Conservation (phyloP, 768 basidiomycete species). For the Artomyces pyxidatus region DNA sequence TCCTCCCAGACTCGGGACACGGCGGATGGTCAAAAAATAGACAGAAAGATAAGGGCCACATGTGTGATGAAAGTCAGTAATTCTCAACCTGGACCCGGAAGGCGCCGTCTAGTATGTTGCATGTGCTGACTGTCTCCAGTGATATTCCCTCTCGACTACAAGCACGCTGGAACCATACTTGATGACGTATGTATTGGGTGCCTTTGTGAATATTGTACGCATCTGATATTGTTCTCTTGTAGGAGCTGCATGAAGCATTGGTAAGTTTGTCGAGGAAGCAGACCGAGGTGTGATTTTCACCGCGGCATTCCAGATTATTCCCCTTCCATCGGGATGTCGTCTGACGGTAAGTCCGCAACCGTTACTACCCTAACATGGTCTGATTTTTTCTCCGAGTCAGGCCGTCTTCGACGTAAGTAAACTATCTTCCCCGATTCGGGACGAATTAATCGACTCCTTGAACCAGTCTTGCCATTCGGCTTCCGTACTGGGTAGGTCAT, state of each 20-base stretch:
- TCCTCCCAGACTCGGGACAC: too few relatives aligned
- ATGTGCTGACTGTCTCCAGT: slow-evolving; percentile 11
- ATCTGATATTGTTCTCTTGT: too few relatives aligned
- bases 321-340: slow-evolving; percentile 42
- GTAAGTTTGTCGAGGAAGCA: too few relatives aligned
- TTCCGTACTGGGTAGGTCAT: slow-evolving; percentile 33
- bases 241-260: too few relatives aligned
- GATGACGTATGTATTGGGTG: slow-evolving; percentile 33
- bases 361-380: not conserved
- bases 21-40: too few relatives aligned
- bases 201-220: not conserved
- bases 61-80: slow-evolving; percentile 29
- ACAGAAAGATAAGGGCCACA: slow-evolving; percentile 37
- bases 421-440: too few relatives aligned
- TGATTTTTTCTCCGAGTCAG: not conserved
- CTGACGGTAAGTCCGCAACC: slow-evolving; percentile 26
- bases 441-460: too few relatives aligned
- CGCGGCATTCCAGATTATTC: slow-evolving; percentile 22
- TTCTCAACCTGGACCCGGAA: too few relatives aligned
- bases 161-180: slow-evolving; percentile 36
- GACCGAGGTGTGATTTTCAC: too few relatives aligned
- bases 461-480: slow-evolving; percentile 35
- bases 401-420: slow-evolving; percentile 16
- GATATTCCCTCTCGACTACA: slow-evolving; percentile 43
- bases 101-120: too few relatives aligned